These are phyloP conservation scores for Salix purpurea DNA, from an alignment of 345 rosid genomes.

Conservation along the genomic window DNA sequence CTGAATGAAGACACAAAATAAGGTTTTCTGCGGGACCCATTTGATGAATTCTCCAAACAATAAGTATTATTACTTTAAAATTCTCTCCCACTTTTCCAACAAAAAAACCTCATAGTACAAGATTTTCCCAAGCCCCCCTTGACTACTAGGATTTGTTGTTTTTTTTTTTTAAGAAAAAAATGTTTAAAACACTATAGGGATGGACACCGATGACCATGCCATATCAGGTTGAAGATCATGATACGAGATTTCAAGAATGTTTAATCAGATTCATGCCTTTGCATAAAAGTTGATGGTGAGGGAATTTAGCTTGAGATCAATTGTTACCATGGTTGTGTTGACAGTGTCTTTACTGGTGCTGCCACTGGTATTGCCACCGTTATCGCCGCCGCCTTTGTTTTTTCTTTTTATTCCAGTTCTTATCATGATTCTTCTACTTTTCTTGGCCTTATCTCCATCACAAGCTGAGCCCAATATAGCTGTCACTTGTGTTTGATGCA, in stretches of 20 bases:
- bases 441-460: conserved; percentile 19
- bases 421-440: conserved; percentile 15
- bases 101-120: neutral
- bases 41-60: conserved; percentile 3
- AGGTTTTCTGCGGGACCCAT: neutral
- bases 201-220: neutral
- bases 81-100: neutral
- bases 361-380: conserved; percentile 22
- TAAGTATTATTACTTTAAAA: neutral
- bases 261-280: neutral
- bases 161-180: neutral
- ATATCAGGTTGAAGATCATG: neutral
- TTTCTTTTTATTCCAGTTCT: conserved; percentile 21
- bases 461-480: neutral
- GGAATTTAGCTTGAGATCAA: neutral
- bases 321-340: conserved; percentile 6
- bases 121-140: neutral
- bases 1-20: conserved; percentile 4
- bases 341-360: conserved; percentile 5
- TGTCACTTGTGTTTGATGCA: conserved; percentile 1
- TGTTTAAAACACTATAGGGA: neutral
- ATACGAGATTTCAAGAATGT: neutral
- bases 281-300: neutral
- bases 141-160: neutral
- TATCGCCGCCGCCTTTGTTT: conserved; percentile 19